A percentile compares a stretch with the other conserved stretches of the same genome.
phyloP scores from a whole-genome alignment of 371 early-diverging fungal species.

The Mycotypha africana region DNA sequence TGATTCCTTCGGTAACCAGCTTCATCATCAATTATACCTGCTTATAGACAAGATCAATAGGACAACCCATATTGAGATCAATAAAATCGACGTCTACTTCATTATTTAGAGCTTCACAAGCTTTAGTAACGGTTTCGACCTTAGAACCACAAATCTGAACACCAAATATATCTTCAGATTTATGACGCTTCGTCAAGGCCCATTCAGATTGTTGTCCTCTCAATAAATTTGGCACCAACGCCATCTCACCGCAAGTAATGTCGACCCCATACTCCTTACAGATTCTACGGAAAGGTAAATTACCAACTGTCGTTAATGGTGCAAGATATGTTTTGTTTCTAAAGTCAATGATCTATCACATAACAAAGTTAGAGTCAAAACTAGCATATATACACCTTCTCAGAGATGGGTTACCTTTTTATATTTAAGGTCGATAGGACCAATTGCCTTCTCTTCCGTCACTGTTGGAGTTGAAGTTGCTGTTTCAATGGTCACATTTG shows the following conservation, averaged over 20 bases:
- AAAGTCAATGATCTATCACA: conserved; percentile 62
- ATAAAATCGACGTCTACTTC: conserved; percentile 84
- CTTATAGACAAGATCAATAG: conserved; percentile 83
- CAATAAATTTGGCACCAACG: conserved; percentile 68
- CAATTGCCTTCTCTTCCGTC: conserved; percentile 25
- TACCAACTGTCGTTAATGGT: conserved; percentile 85
- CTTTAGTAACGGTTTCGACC: conserved; percentile 59
- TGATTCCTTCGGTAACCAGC: no score
- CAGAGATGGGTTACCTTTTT: no score
- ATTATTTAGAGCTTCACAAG: conserved; percentile 66
- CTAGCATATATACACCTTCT: neutral
- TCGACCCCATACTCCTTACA: conserved; percentile 94
- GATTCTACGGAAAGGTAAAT: conserved; percentile 92
- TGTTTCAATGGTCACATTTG: conserved; percentile 7
- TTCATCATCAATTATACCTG: conserved; percentile 21
- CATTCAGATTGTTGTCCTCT: conserved; percentile 77
- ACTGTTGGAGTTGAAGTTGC: conserved; percentile 3
- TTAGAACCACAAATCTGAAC: conserved; percentile 78
- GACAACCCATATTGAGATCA: conserved; percentile 95
- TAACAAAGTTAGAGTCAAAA: neutral
- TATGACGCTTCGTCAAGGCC: conserved; percentile 87
- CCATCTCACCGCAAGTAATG: conserved; percentile 98
- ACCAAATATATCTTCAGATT: conserved; percentile 89
- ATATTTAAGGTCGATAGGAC: conserved; percentile 36
- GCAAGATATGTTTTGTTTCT: conserved; percentile 91